Percentiles rank a stretch among this genome's conserved stretches.
These are phyloP conservation scores for Neurospora sp. DNA, from an alignment of 495 filamentous ascomycete genomes.

Conservation along the genomic window DNA sequence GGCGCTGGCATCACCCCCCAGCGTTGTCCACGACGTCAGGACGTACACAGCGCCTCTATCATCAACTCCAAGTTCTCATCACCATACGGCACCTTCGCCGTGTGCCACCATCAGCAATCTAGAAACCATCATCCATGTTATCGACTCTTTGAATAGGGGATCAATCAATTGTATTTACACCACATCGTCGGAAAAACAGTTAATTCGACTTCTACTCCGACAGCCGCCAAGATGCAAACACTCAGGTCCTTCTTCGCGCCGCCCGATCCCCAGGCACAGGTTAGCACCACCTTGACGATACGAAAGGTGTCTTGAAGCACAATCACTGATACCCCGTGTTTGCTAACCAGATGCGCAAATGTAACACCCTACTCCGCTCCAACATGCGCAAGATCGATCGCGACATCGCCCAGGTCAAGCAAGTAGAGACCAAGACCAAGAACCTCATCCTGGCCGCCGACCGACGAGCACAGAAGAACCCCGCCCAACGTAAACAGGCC, in stretches of 20 bases:
- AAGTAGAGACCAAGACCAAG: conserved; percentile 74
- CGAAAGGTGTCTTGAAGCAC: background rate
- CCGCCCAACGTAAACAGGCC: conserved; percentile 64
- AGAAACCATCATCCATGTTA: background rate
- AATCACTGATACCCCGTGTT: conserved; percentile 2
- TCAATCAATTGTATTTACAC: background rate
- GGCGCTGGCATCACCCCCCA: background rate
- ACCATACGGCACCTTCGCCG: background rate
- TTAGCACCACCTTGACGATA: conserved; percentile 23
- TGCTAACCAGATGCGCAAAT: conserved; percentile 75
- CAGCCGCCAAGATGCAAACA: conserved; percentile 59
- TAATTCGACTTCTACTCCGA: background rate
- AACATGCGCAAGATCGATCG: conserved; percentile 95
- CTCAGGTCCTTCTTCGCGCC: conserved; percentile 81
- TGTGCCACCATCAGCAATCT: background rate
- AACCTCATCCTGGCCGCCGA: conserved; percentile 70
- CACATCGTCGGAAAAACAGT: background rate
- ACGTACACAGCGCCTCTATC: background rate
- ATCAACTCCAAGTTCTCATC: background rate
- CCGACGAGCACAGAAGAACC: conserved; percentile 67
- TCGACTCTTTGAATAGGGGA: background rate
- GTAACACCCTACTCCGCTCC: conserved; percentile 77
- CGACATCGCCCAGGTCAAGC: conserved; percentile 67
- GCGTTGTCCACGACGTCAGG: conserved; percentile 11
- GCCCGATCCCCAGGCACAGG: conserved; percentile 86